Evolutionary conservation across 176 grass and related monocot genomes (phyloP).

Genomic region (Secale cereale): DNA sequence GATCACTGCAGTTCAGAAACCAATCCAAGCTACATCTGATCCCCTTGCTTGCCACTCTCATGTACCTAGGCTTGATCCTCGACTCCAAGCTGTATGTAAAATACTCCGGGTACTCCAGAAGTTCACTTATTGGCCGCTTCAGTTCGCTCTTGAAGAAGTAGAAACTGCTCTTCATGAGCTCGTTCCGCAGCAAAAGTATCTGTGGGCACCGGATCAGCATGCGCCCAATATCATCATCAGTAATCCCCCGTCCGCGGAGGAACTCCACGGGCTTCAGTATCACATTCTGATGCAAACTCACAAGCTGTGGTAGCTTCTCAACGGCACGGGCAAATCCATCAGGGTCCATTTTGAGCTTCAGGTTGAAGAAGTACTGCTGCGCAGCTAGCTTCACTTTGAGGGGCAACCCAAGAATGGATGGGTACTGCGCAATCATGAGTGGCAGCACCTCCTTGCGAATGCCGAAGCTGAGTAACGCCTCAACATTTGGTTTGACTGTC

Average conservation of each 20-base stretch:
- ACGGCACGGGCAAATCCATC: slow-evolving; percentile 64
- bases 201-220: slow-evolving; percentile 88
- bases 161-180: slow-evolving; percentile 88
- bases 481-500: slow-evolving; percentile 76
- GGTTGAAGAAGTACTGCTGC: slow-evolving; percentile 88
- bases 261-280: slow-evolving; percentile 77
- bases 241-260: slow-evolving; percentile 59
- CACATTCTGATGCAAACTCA: slow-evolving; percentile 80
- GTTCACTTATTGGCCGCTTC: slow-evolving; percentile 65
- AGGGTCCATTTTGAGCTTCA: slow-evolving; percentile 81
- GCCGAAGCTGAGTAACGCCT: slow-evolving; percentile 70
- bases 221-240: slow-evolving; percentile 55
- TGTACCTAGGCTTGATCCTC: slow-evolving; percentile 86
- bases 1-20: slow-evolving; percentile 95
- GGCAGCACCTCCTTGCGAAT: slow-evolving; percentile 63
- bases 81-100: slow-evolving; percentile 96
- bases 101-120: slow-evolving; percentile 85
- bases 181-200: slow-evolving; percentile 50
- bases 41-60: slow-evolving; percentile 54
- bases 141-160: slow-evolving; percentile 95
- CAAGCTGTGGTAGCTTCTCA: slow-evolving; percentile 86
- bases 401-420: slow-evolving; percentile 68
- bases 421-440: slow-evolving; percentile 67
- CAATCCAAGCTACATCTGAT: slow-evolving; percentile 83
- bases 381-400: slow-evolving; percentile 79